These are phyloP conservation scores for Saxophila tyrrhenica DNA, from an alignment of 495 filamentous ascomycete species.

Conservation along the genomic window DNA sequence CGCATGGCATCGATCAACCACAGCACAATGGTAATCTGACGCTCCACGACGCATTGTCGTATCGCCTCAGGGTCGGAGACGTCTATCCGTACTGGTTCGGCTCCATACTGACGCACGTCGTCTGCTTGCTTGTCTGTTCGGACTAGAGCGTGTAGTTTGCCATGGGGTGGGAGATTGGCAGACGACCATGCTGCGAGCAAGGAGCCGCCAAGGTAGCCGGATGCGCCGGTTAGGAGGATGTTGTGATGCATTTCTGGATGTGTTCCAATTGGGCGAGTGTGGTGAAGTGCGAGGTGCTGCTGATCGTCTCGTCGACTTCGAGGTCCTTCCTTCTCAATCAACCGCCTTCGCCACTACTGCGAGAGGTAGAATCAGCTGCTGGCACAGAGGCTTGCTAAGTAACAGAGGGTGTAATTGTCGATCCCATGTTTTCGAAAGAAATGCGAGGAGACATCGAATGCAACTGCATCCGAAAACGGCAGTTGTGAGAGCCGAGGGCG, in stretches of 20 bases:
- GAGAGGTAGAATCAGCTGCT: too few species aligned
- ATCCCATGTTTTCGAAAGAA: too few species aligned
- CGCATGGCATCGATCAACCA: slow-evolving; percentile 31
- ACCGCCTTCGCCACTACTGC: too few species aligned
- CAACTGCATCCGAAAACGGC: too few species aligned
- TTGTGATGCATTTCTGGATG: slow-evolving; percentile 22
- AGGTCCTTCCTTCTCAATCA: too few species aligned
- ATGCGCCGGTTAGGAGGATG: slow-evolving; percentile 41
- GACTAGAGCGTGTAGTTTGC: slow-evolving; percentile 35
- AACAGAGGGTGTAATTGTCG: too few species aligned
- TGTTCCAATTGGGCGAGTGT: too few species aligned
- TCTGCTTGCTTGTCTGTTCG: slow-evolving; percentile 34
- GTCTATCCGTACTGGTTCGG: slow-evolving; percentile 31
- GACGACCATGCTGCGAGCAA: slow-evolving; percentile 32
- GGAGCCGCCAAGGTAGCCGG: slow-evolving; percentile 41
- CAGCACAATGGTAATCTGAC: slow-evolving; percentile 36
- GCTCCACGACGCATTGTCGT: slow-evolving; percentile 27
- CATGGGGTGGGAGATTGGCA: slow-evolving; percentile 32
- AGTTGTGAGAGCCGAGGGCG: too few species aligned
- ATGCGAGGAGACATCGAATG: too few species aligned
- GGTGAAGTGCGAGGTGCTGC: too few species aligned
- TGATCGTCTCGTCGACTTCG: too few species aligned
- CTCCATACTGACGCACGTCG: slow-evolving; percentile 34
- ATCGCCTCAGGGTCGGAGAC: slow-evolving; percentile 25
- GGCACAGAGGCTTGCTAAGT: too few species aligned